Evolutionary conservation across 2,329 filamentous ascomycete genomes (phyloP).

Genomic region (Claviceps sp.): DNA sequence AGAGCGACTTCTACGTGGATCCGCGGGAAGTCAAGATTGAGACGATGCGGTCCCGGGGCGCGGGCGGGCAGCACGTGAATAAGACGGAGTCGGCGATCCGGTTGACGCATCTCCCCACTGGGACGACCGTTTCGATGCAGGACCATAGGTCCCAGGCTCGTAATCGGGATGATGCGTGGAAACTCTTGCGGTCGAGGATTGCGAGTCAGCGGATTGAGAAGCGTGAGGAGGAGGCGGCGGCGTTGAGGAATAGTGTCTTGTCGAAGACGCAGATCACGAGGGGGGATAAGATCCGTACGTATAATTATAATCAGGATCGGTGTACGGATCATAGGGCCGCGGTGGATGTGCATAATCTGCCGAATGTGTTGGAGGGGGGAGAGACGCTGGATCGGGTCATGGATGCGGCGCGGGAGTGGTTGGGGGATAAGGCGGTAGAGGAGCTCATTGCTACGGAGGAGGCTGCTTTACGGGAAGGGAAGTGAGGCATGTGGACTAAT

Average conservation of each 20-base stretch:
- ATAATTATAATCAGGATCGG: conserved; percentile 63
- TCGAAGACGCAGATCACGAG: conserved; percentile 72
- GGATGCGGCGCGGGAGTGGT: conserved; percentile 64
- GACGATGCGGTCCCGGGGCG: conserved; percentile 82
- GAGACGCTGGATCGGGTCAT: conserved; percentile 62
- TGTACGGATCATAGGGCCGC: conserved; percentile 84
- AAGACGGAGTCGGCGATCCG: conserved; percentile 94
- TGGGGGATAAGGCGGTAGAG: conserved; percentile 61
- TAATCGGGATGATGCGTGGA: conserved; percentile 82
- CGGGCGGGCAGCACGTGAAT: conserved; percentile 95
- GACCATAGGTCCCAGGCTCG: conserved; percentile 81
- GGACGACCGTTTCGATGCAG: conserved; percentile 80
- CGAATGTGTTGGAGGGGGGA: conserved; percentile 64
- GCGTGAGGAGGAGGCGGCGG: conserved; percentile 66
- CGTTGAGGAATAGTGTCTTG: conserved; percentile 64
- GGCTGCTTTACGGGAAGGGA: conserved; percentile 13
- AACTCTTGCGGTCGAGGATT: conserved; percentile 65
- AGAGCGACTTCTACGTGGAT: conserved; percentile 83
- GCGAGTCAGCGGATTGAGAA: conserved; percentile 70
- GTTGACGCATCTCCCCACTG: conserved; percentile 79
- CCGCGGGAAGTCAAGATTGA: conserved; percentile 71
- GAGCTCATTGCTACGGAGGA: conserved; percentile 53
- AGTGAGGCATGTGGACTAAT: not conserved
- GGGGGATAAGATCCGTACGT: conserved; percentile 87
- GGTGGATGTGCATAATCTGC: conserved; percentile 64